Conservation (phyloP, 2,329 filamentous ascomycete species). For the Fusarium tuaranense region DNA sequence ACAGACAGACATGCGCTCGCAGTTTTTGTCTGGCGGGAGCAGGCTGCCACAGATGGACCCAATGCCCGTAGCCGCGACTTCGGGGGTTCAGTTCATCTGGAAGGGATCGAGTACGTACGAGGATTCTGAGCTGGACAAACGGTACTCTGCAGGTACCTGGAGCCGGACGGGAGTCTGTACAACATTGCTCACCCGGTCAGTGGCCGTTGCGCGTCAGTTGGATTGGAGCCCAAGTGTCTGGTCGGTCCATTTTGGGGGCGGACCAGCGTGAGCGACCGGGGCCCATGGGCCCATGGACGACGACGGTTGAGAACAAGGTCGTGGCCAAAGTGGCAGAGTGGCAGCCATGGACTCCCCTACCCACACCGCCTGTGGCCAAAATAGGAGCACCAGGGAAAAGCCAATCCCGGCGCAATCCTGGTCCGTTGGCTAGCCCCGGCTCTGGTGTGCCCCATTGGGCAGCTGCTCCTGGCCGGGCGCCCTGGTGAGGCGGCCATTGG, state of each 20-base stretch:
- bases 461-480: constrained; percentile 58
- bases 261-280: constrained; percentile 30
- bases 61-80: constrained; percentile 31
- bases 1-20: constrained; percentile 13
- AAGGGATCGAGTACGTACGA: constrained; percentile 25
- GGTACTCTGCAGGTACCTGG: constrained; percentile 35
- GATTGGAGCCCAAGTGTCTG: constrained; percentile 38
- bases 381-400: constrained; percentile 45
- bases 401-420: constrained; percentile 54
- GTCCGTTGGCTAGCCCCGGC: constrained; percentile 60
- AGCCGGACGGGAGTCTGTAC: constrained; percentile 24
- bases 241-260: constrained; percentile 40
- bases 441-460: constrained; percentile 63
- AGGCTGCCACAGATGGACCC: constrained; percentile 7
- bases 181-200: constrained; percentile 25
- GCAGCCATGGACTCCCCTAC: constrained; percentile 20
- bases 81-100: constrained; percentile 31
- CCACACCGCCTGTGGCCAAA: constrained; percentile 51
- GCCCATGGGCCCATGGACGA: constrained; percentile 35
- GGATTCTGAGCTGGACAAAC: constrained; percentile 18
- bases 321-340: constrained; percentile 13
- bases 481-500: constrained; percentile 59
- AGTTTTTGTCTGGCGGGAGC: constrained; percentile 9
- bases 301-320: constrained; percentile 24
- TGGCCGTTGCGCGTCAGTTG: constrained; percentile 41